Evolutionary conservation across 1,139 yeast genomes (phyloP).

Genomic region (Debaryomyces sp.): DNA sequence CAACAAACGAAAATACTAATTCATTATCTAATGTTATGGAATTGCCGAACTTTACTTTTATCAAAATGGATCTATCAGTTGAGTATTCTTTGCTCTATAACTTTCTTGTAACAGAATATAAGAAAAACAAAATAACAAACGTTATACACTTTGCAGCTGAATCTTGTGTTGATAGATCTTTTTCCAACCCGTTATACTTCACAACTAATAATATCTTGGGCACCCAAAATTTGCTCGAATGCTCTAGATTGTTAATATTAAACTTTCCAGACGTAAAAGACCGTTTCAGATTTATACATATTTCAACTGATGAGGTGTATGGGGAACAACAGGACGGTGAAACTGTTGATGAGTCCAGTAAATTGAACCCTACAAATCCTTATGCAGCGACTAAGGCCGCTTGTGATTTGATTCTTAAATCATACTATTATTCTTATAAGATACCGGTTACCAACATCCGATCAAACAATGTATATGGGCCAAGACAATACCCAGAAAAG

Average conservation of each 20-base stretch:
- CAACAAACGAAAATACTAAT: slow-evolving; percentile 20
- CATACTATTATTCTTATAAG: slow-evolving; percentile 49
- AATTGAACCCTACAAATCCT: slow-evolving; percentile 57
- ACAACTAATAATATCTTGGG: slow-evolving; percentile 52
- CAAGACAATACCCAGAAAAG: slow-evolving; percentile 59
- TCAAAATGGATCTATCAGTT: slow-evolving; percentile 41
- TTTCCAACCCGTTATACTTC: slow-evolving; percentile 47
- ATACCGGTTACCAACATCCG: slow-evolving; percentile 49
- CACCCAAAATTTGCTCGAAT: slow-evolving; percentile 54
- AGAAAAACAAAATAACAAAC: slow-evolving; percentile 28
- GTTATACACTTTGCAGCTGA: slow-evolving; percentile 62
- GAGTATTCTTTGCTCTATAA: slow-evolving; percentile 19
- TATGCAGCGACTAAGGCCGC: slow-evolving; percentile 65
- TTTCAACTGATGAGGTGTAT: slow-evolving; percentile 67
- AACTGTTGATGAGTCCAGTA: slow-evolving; percentile 37
- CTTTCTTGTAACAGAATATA: slow-evolving; percentile 14
- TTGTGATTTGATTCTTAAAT: slow-evolving; percentile 51
- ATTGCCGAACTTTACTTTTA: slow-evolving; percentile 25
- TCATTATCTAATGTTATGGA: slow-evolving; percentile 27
- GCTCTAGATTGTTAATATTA: slow-evolving; percentile 24
- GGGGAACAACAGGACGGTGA: slow-evolving; percentile 39
- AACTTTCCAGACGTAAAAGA: slow-evolving; percentile 2
- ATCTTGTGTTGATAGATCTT: slow-evolving; percentile 59
- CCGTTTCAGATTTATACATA: slow-evolving; percentile 40
- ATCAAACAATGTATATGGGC: slow-evolving; percentile 60